Percentiles rank a stretch among this genome's conserved stretches.
Conservation (phyloP, 306 rosid genomes). For the Glycine tomentella region DNA sequence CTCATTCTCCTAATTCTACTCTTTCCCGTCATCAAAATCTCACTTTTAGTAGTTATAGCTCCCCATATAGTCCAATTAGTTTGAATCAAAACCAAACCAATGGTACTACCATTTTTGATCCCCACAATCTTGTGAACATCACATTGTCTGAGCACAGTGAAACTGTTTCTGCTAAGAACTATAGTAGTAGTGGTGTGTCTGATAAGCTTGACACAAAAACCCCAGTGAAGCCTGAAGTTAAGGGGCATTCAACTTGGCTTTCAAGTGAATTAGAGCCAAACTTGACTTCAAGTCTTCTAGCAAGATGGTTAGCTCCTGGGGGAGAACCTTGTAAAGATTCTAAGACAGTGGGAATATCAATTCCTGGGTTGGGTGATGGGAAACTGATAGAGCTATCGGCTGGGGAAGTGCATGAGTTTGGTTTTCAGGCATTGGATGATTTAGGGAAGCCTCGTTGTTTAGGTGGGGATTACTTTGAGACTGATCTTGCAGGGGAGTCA, state of each 20-base stretch:
- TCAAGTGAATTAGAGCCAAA: conserved; percentile 66
- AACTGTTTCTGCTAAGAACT: conserved; percentile 45
- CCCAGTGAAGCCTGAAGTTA: conserved; percentile 31
- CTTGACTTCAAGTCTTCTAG: conserved; percentile 67
- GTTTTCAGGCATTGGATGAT: conserved; percentile 76
- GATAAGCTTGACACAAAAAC: conserved; percentile 32
- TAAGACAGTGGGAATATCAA: conserved; percentile 60
- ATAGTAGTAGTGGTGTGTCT: conserved; percentile 31
- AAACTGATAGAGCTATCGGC: conserved; percentile 62
- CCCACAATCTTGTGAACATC: conserved; percentile 37
- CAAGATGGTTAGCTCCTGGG: conserved; percentile 74
- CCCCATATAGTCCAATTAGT: conserved; percentile 37
- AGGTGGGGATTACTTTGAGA: conserved; percentile 94
- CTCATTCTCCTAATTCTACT: conserved; percentile 50
- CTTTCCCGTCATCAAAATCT: conserved; percentile 47
- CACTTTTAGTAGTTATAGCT: not conserved
- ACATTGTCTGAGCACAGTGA: conserved; percentile 37
- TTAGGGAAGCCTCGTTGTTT: conserved; percentile 72
- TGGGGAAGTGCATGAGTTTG: conserved; percentile 77
- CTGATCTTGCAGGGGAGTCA: conserved; percentile 83
- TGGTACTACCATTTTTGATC: conserved; percentile 45
- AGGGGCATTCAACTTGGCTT: conserved; percentile 60
- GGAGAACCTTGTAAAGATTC: conserved; percentile 80
- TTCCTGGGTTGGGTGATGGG: conserved; percentile 67
- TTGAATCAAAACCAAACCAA: conserved; percentile 50